Evolutionary conservation across 768 basidiomycete species (phyloP).

Genomic region (Phanerochaete sordida): DNA sequence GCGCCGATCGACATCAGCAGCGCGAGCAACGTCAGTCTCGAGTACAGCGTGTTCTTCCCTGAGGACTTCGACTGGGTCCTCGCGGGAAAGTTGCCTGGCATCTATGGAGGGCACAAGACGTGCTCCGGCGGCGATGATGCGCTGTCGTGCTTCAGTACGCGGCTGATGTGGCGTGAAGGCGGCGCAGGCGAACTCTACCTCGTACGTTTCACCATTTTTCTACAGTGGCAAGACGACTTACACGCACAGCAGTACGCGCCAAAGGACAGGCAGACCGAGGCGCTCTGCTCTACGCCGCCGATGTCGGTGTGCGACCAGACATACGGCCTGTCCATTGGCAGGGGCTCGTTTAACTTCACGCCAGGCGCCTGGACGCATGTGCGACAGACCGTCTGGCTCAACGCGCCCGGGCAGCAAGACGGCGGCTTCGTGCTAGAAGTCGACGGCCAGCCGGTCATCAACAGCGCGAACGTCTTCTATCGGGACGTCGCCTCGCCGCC

Average conservation of each 20-base stretch:
- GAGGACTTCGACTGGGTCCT: conserved; percentile 70
- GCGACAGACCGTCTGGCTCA: conserved; percentile 65
- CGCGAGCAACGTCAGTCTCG: conserved; percentile 53
- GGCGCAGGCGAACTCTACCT: conserved; percentile 78
- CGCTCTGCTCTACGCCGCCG: conserved; percentile 53
- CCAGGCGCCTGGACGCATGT: conserved; percentile 70
- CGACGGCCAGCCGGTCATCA: conserved; percentile 52
- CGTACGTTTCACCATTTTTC: conserved; percentile 34
- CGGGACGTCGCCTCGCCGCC: conserved; percentile 33
- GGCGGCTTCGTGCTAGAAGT: conserved; percentile 64
- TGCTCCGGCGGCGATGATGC: conserved; percentile 80
- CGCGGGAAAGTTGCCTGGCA: conserved; percentile 82
- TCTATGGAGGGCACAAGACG: conserved; percentile 63
- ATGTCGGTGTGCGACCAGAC: conserved; percentile 57
- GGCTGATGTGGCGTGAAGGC: conserved; percentile 74
- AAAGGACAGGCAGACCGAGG: conserved; percentile 59
- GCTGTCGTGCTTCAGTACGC: conserved; percentile 72
- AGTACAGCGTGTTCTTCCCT: conserved; percentile 79
- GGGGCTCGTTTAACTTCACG: conserved; percentile 64
- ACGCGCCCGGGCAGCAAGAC: conserved; percentile 69
- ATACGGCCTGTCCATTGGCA: conserved; percentile 75
- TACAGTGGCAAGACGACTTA: neutral
- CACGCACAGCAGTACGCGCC: conserved; percentile 61
- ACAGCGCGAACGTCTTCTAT: conserved; percentile 59
- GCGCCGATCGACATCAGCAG: conserved; percentile 39